Percentiles rank a stretch among this genome's conserved stretches.
phyloP scores from a whole-genome alignment of 306 rosid genomes.

The Cicer judaicum region DNA sequence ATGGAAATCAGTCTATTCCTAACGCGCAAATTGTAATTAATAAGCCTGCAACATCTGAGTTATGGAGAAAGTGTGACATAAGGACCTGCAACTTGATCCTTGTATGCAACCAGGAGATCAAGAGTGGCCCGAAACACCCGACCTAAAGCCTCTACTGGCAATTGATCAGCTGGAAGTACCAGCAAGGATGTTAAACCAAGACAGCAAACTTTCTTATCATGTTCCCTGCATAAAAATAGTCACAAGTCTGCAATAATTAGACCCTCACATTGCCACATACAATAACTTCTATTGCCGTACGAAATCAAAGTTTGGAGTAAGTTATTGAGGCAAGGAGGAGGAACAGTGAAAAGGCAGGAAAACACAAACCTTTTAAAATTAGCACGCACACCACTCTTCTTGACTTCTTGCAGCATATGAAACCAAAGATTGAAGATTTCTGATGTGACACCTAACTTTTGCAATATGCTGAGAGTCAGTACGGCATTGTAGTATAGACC shows the following conservation, averaged over 20 bases:
- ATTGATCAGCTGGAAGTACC: constrained; percentile 73
- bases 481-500: constrained; percentile 85
- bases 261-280: constrained; percentile 27
- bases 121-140: constrained; percentile 89
- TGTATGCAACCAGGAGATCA: constrained; percentile 88
- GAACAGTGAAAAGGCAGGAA: background rate
- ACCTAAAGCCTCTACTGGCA: constrained; percentile 82
- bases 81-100: constrained; percentile 95
- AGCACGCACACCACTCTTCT: constrained; percentile 71
- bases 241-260: constrained; percentile 25
- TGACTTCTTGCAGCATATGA: constrained; percentile 85
- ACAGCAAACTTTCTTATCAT: constrained; percentile 93
- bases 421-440: constrained; percentile 92
- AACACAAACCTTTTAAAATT: constrained; percentile 72
- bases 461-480: constrained; percentile 74
- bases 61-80: constrained; percentile 4
- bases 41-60: constrained; percentile 17
- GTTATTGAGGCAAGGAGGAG: background rate
- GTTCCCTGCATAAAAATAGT: constrained; percentile 67
- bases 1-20: constrained; percentile 12
- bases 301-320: background rate
- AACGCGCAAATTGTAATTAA: background rate
- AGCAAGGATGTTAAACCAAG: constrained; percentile 89
- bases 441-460: constrained; percentile 76
- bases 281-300: background rate